Evolutionary conservation across 495 filamentous ascomycete species (phyloP), one percentile per base, ranked within the genome.

Genomic region (Xylaria scruposa): DNA sequence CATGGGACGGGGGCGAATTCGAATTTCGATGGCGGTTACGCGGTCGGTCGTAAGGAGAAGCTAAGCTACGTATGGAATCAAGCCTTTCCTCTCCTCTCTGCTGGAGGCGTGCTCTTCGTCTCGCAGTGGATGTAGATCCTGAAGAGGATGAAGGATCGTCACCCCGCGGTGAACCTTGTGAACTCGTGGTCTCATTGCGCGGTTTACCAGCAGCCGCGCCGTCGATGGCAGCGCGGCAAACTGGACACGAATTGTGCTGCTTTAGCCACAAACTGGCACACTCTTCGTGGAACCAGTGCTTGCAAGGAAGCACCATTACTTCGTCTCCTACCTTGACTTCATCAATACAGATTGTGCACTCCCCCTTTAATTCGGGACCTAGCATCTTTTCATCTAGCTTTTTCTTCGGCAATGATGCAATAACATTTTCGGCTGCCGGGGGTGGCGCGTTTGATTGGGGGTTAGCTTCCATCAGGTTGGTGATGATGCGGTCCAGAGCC

Each of bases 341-440:
- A 68, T 98, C 95, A 86, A 98, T 98, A 78, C 96, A 99, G 70
- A 97, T 95, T 31, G 92, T 93, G 77, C 94, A 97, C 73, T 97
- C 95, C 4, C 87, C 93, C 70, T 85, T 87, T 4, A 83, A 79
- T 58, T 89, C 87, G 0, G 82, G 74, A 2, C 79, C 92, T 31
- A 95, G 81, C 88, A 94, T 90, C 51, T 90, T 86, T 46, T 84
- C 82, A 56, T 91, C 85, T 4, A 94, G 80, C 42, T 82, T 85
- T 72, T 91, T 93, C 76, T 88, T 92, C 0, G 93, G 92, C 1
- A 99, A 82, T 19, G 85, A 83, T 5, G 84, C 87, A 72, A 99
- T 97, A 3, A 92, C 93, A 15, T 84, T 86, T 44, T 89, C 87
- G 2, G 91, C 80, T 46, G 96, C 96, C 2, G 96, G 95, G 2